Evolutionary conservation across 164 flowering plant species (phyloP), one percentile per base, ranked within the genome.

Genomic region (Sedum album): DNA sequence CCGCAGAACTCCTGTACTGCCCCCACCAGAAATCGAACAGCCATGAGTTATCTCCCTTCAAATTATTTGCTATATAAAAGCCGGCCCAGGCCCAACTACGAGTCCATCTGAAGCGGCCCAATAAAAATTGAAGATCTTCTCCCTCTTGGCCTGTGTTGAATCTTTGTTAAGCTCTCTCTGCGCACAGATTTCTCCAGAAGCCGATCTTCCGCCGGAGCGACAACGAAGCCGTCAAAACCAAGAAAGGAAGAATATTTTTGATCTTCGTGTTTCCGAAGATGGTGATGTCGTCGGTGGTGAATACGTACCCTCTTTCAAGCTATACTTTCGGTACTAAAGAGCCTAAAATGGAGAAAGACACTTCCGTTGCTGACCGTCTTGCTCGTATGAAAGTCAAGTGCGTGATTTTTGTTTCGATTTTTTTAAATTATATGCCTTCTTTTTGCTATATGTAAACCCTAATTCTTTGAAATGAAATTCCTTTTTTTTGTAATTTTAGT

Each of bases 371-470:
- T 30, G 98, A 94, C 78, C 96, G 98, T 30, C 98, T 94, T 38
- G 97, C 98, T 73, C 89, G 98, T 38, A 94, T 91, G 98, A 94
- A 89, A 86, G 84, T 91, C 92, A 91, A 89, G 98, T 94, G 73
- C 31, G 61, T 55, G 0, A 8, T 55, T 11, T 41, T 2, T 55
- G 31, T 2, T 48, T 67, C 1, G 4, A 18, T 23, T 42, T 25
- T 51, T 2, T 51, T 51, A 17, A 4, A 14, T 0, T 51, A 3
- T 7, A 35, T 3, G 38, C 38, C 3, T 35, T 35, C 7, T 10
- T n/a, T n/a, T n/a, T n/a, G n/a, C n/a, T n/a, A n/a, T n/a, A n/a
- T n/a, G n/a, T 21, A 41, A 41, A 41, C 46, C 46, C 46, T 41
- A 41, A 41, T 41, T 41, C 15, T 8, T 41, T 41, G 15, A 41